A percentile compares a stretch with the other conserved stretches of the same genome.
Evolutionary conservation across 306 rosid species (phyloP).

Genomic region (Medicago lupulina): DNA sequence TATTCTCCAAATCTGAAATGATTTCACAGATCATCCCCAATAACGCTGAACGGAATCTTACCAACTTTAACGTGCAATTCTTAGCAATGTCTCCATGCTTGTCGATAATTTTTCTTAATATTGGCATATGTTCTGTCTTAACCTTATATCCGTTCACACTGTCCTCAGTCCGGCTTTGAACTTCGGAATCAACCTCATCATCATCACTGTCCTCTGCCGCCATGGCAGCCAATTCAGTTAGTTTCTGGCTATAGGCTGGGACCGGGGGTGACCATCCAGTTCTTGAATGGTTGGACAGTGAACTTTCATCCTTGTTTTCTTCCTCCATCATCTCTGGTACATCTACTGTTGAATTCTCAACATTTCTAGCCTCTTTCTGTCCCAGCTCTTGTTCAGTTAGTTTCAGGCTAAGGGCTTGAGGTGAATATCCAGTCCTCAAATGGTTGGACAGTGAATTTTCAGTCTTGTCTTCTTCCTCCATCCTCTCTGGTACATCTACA

Average conservation of each 20-base stretch:
- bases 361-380: too few relatives aligned
- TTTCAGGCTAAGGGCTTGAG: neutral
- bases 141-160: conserved; percentile 14
- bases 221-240: conserved; percentile 19
- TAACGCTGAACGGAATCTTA: neutral
- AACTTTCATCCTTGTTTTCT: neutral
- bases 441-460: conserved; percentile 2
- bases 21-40: conserved; percentile 25
- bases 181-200: conserved; percentile 12
- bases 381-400: neutral
- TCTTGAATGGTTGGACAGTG: neutral
- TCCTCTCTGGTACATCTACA: neutral
- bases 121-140: neutral
- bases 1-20: conserved; percentile 5
- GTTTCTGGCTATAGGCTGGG: neutral
- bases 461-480: neutral
- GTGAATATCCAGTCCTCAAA: neutral
- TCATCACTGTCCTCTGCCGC: neutral
- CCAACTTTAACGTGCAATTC: neutral
- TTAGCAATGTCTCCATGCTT: conserved; percentile 25
- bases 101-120: neutral
- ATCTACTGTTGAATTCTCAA: neutral
- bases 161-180: neutral
- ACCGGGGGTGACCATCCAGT: neutral
- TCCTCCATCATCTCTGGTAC: neutral